Conservation (phyloP, 805 yeast genomes). For the Saccharomyces mikatae region DNA sequence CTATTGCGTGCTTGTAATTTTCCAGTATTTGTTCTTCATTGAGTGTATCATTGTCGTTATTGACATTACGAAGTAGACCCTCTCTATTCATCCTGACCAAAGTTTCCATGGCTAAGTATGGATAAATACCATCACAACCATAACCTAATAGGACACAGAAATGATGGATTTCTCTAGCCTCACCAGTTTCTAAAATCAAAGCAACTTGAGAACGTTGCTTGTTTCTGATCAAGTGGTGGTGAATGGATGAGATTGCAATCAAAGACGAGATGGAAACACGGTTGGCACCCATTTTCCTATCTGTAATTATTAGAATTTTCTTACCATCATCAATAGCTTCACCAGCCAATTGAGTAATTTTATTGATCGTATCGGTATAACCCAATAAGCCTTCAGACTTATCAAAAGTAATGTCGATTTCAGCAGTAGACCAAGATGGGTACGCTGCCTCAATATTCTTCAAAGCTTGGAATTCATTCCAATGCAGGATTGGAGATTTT, state of each 20-base stretch:
- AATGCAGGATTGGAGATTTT: slow-evolving; percentile 72
- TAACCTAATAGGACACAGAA: slow-evolving; percentile 90
- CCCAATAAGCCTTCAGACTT: slow-evolving; percentile 80
- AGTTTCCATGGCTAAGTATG: slow-evolving; percentile 88
- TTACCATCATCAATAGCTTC: slow-evolving; percentile 69
- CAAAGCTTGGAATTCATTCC: slow-evolving; percentile 68
- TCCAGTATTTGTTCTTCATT: slow-evolving; percentile 53
- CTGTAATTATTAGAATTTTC: slow-evolving; percentile 72
- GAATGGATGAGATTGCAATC: slow-evolving; percentile 94
- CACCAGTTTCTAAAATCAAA: slow-evolving; percentile 84
- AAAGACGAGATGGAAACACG: slow-evolving; percentile 79
- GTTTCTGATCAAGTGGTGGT: slow-evolving; percentile 90
- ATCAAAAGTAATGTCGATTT: slow-evolving; percentile 81
- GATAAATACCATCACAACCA: slow-evolving; percentile 95
- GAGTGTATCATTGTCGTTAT: slow-evolving; percentile 32
- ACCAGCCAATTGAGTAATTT: slow-evolving; percentile 80
- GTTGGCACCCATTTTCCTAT: slow-evolving; percentile 49
- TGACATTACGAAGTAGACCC: slow-evolving; percentile 51
- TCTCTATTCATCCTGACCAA: slow-evolving; percentile 77
- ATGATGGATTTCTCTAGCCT: slow-evolving; percentile 96
- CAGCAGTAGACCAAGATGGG: slow-evolving; percentile 79
- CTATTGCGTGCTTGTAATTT: slow-evolving; percentile 78
- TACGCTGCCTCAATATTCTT: slow-evolving; percentile 62
- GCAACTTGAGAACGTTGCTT: slow-evolving; percentile 96
- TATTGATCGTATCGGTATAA: slow-evolving; percentile 74